phyloP scores from a whole-genome alignment of 1,139 yeast species.

The Diutina rugosa region DNA sequence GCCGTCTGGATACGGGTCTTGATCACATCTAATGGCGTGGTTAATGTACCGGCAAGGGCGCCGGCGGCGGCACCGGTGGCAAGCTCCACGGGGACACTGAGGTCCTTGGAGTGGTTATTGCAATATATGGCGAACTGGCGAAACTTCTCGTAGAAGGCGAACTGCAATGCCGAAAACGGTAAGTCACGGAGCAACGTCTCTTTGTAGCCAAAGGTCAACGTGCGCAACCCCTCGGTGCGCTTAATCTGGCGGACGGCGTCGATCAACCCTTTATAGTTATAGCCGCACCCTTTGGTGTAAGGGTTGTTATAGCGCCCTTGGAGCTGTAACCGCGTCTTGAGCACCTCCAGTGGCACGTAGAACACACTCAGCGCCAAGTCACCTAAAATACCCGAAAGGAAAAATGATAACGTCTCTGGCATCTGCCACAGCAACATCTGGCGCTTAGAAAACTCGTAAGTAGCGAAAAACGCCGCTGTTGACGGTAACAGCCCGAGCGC shows the following conservation, averaged over 20 bases:
- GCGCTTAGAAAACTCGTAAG: conserved; percentile 76
- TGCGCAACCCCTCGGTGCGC: conserved; percentile 55
- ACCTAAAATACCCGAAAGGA: conserved; percentile 81
- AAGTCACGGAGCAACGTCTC: conserved; percentile 86
- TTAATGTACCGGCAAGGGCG: conserved; percentile 76
- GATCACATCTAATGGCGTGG: conserved; percentile 84
- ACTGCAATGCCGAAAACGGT: conserved; percentile 91
- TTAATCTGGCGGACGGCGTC: conserved; percentile 60
- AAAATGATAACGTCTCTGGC: conserved; percentile 59
- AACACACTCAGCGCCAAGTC: conserved; percentile 84
- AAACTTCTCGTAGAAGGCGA: conserved; percentile 88
- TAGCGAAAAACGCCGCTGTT: conserved; percentile 83
- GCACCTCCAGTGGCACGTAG: conserved; percentile 95
- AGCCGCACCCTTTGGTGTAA: conserved; percentile 60
- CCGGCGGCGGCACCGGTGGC: conserved; percentile 94
- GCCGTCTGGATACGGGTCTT: conserved; percentile 85
- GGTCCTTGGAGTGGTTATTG: conserved; percentile 23
- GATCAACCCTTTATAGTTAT: conserved; percentile 61
- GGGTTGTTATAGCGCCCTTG: conserved; percentile 84
- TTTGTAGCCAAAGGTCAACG: conserved; percentile 82
- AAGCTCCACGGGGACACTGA: conserved; percentile 53
- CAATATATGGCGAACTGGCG: conserved; percentile 46
- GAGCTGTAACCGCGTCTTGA: conserved; percentile 82
- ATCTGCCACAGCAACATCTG: conserved; percentile 44
- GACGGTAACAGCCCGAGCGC: conserved; percentile 86